Conservation (phyloP, 352 stramenopile species). For the Globisporangium okanoganense region DNA sequence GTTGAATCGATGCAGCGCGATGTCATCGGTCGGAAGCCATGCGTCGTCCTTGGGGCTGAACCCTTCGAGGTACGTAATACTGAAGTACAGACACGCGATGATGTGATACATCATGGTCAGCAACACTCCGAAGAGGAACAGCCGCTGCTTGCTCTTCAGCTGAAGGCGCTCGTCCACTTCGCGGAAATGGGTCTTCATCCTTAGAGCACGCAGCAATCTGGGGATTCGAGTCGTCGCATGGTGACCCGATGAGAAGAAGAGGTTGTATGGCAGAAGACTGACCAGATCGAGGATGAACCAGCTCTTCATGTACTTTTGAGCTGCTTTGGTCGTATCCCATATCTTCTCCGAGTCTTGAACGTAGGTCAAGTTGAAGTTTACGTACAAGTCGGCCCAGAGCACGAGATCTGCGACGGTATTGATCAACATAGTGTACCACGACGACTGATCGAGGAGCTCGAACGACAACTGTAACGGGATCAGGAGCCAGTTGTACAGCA, state of each 20-base stretch:
- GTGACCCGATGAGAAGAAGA: conserved; percentile 18
- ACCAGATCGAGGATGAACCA: conserved; percentile 39
- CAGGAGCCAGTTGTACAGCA: conserved; percentile 57
- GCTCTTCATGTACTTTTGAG: conserved; percentile 27
- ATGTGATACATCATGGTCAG: conserved; percentile 58
- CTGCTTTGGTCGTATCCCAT: conserved; percentile 30
- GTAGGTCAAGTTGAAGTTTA: conserved; percentile 57
- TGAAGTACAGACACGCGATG: conserved; percentile 59
- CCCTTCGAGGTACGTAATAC: conserved; percentile 51
- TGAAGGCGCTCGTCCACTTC: conserved; percentile 46
- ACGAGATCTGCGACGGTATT: conserved; percentile 38
- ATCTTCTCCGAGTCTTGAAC: conserved; percentile 59
- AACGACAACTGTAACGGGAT: conserved; percentile 45
- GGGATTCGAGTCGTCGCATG: conserved; percentile 25
- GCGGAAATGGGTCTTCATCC: conserved; percentile 29
- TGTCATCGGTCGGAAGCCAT: conserved; percentile 50
- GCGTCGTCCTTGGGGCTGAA: conserved; percentile 35
- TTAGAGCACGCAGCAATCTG: conserved; percentile 35
- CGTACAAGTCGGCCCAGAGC: conserved; percentile 44
- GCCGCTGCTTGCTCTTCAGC: conserved; percentile 39
- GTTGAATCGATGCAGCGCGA: conserved; percentile 37
- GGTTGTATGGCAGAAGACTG: conserved; percentile 40
- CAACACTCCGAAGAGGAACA: conserved; percentile 45
- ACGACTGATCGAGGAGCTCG: conserved; percentile 20
- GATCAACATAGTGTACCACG: conserved; percentile 28